Evolutionary conservation across 164 flowering plant genomes (phyloP).

Genomic region (Umbellularia californica): DNA sequence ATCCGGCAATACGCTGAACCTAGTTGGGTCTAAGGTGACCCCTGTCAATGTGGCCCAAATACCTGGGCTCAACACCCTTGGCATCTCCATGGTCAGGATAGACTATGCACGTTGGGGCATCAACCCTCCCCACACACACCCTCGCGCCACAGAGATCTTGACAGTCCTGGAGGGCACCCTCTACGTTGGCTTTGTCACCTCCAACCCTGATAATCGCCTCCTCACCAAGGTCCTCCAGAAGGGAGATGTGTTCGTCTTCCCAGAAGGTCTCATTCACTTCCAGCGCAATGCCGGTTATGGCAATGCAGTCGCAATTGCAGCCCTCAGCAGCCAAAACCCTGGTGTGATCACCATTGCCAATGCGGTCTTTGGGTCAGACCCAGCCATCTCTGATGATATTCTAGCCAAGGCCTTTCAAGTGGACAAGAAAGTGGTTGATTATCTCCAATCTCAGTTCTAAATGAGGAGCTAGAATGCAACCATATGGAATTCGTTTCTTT

Average conservation of each 20-base stretch:
- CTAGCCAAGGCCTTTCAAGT: slow-evolving; percentile 7
- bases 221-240: background rate
- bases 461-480: background rate
- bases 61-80: background rate
- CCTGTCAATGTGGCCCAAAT: background rate
- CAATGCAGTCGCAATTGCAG: background rate
- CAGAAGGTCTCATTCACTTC: slow-evolving; percentile 7
- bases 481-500: no score
- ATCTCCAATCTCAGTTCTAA: background rate
- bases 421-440: background rate
- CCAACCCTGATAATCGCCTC: background rate
- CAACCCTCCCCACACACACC: background rate
- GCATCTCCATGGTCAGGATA: background rate
- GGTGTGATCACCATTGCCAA: slow-evolving; percentile 10
- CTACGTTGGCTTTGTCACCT: background rate
- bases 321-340: background rate
- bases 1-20: background rate
- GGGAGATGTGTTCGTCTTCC: slow-evolving; percentile 10
- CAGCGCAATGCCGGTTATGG: background rate
- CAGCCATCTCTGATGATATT: slow-evolving; percentile 2
- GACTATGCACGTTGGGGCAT: background rate
- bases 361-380: slow-evolving; percentile 2
- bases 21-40: background rate
- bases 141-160: slow-evolving; percentile 4
- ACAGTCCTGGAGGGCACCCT: slow-evolving; percentile 2